Evolutionary conservation across 1,139 yeast species (phyloP).

Genomic region (Hemisphaericaspora xylanilytica): DNA sequence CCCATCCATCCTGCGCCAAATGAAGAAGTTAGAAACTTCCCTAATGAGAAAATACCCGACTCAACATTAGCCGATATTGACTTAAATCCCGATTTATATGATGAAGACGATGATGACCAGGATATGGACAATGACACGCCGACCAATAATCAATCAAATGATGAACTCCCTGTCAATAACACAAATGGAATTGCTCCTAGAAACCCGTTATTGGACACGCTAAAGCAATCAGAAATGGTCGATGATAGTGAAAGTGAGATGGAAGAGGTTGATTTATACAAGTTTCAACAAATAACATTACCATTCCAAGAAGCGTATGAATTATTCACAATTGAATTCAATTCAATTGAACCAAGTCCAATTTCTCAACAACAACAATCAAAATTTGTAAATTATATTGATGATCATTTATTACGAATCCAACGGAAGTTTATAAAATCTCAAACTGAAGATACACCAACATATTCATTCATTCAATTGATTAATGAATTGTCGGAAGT

Average conservation of each 20-base stretch:
- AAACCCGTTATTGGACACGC: background rate
- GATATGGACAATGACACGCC: background rate
- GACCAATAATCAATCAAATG: background rate
- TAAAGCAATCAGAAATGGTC: background rate
- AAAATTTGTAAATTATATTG: conserved; percentile 58
- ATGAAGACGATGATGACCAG: conserved; percentile 21
- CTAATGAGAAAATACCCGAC: conserved; percentile 26
- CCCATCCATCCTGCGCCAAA: conserved; percentile 50
- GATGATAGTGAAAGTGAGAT: conserved; percentile 10
- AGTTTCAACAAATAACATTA: conserved; percentile 21
- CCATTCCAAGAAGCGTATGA: conserved; percentile 30
- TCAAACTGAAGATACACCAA: conserved; percentile 36
- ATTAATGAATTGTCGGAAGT: conserved; percentile 45
- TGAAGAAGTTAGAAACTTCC: conserved; percentile 36
- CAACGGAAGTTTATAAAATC: conserved; percentile 67
- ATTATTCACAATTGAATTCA: conserved; percentile 8
- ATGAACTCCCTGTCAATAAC: background rate
- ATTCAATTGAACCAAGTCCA: conserved; percentile 2
- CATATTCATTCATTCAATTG: conserved; percentile 38
- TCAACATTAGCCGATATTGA: conserved; percentile 27
- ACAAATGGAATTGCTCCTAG: conserved; percentile 4
- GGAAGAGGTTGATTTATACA: conserved; percentile 16
- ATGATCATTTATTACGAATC: conserved; percentile 52
- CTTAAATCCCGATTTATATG: conserved; percentile 42
- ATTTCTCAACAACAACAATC: conserved; percentile 49